These are phyloP conservation scores for Pythium insidiosum DNA, from an alignment of 352 stramenopile genomes.

Conservation along the genomic window DNA sequence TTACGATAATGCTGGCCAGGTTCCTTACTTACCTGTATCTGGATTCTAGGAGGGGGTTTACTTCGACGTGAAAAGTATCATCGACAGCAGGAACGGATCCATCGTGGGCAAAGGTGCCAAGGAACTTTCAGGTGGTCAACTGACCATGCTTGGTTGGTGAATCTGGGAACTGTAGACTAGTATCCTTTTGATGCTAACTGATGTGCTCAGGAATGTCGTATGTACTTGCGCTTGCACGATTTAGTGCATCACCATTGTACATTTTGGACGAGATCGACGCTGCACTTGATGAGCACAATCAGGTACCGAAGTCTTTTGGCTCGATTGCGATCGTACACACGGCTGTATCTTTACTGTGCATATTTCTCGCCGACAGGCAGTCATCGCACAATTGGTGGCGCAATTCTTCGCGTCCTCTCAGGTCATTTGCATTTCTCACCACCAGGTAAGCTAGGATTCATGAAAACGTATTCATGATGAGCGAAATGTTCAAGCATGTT, in stretches of 20 bases:
- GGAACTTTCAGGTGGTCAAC: slow-evolving; percentile 30
- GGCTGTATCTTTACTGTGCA: too few relatives aligned
- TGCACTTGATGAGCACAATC: slow-evolving; percentile 31
- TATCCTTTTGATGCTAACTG: background rate
- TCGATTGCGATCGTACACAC: too few relatives aligned
- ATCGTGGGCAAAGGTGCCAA: slow-evolving; percentile 6
- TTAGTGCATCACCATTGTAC: slow-evolving; percentile 28
- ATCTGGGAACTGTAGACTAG: background rate
- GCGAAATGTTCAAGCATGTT: background rate
- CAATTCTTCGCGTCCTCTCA: too few relatives aligned
- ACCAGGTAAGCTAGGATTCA: slow-evolving; percentile 10
- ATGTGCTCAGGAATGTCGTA: slow-evolving; percentile 23
- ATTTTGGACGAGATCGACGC: slow-evolving; percentile 35
- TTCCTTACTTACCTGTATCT: background rate
- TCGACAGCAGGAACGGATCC: background rate
- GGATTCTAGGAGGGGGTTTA: slow-evolving; percentile 6
- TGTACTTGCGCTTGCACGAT: slow-evolving; percentile 28
- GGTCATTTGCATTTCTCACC: slow-evolving; percentile 40
- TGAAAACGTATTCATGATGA: too few relatives aligned
- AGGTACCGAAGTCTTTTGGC: slow-evolving; percentile 17
- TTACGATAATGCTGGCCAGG: background rate
- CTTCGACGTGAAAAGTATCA: slow-evolving; percentile 3
- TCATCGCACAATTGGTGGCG: slow-evolving; percentile 15
- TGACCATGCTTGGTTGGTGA: slow-evolving; percentile 24
- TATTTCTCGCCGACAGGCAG: too few relatives aligned